Base-by-base conservation (phyloP, 352 stramenopile genomes). In the Peronospora farinosa region DNA sequence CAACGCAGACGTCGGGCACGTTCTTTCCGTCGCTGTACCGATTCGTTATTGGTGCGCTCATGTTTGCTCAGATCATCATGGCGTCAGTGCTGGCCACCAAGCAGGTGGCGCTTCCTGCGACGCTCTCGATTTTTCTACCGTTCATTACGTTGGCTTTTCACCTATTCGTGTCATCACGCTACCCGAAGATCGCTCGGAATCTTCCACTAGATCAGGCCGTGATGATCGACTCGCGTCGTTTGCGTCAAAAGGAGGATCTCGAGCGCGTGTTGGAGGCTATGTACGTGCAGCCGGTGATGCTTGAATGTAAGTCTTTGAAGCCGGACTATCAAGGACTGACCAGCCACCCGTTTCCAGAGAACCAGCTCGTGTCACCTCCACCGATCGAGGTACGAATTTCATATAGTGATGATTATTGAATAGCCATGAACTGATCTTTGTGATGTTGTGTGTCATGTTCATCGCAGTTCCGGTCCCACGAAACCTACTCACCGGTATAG, bases 11-110 rank as follows among this genome's bases (percentile, higher is more conserved):
- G 2, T 62, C 67, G 0, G 82, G 75, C 25, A 72, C 65, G 32
- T 92, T 75, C 52, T 92, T 86, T 60, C 82, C 82, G 38, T 83
- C 78, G 39, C 75, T 92, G 37, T 89, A 91, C 54, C 75, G 77
- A 17, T 90, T 89, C 46, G 85, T 84, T 32, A 67, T 92, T 27
- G 77, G 77, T 10, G 82, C 82, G 39, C 47, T 92, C 40, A 60
- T 88, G 28, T 86, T 92, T 48, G 68, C 82, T 13, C 82, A 92
- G 65, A 63, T 89, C 38, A 81, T 89, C 40, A 89, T 90, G 67
- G 69, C 74, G 15, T 77, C 67, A 10, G 54, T 85, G 45, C 57
- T 92, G 21, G 76, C 71, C n/a, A 77, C 84, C 16, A 92, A 92
- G 67, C 60, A 85, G 50, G 75, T 81, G 7, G 69, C 82, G 8